Base-by-base conservation (phyloP, 441 rosid genomes). In the Populus hybrid region DNA sequence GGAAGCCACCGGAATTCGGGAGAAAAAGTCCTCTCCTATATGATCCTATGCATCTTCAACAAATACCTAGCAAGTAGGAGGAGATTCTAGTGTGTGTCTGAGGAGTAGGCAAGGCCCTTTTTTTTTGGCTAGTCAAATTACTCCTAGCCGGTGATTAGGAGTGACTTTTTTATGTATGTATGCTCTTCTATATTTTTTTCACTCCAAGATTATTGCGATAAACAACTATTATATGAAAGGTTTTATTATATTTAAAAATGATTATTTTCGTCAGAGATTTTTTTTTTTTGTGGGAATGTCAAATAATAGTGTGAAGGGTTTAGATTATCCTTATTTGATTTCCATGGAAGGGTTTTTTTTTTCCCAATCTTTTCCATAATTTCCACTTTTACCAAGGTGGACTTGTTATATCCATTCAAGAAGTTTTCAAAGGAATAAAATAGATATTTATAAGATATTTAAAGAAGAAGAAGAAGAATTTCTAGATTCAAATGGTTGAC, bases 31-130 rank as follows among this genome's bases (percentile, higher is more conserved):
- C 68, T 7, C 72, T 73, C 21, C 64, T 3, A 8, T 3, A 8
- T 59, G 64, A 21, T 77, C 76, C 74, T 75, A 50, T 75, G 77
- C 82, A n/a, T 1, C 53, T 10, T 36, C 67, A 20, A 32, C 4
- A 20, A 8, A 61, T 4, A 61, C 65, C 65, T 61, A n/a, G 21
- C 23, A 59, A 59, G 21, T 0, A 1, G 42, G 23, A 1, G 42
- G 23, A 65, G 26, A 6, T 61, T 24, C 36, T 74, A 14, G 1
- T 20, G 10, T 10, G 5, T 21, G 61, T 53, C 2, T 3, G 16
- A 46, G 18, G 59, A 50, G 59, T 1, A 16, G 59, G 59, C 12
- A 50, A 50, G 18, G 16, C 53, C n/a, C 20, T 1, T 0, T 3
- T 14, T 12, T 46, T 50, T 14, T 50, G 6, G 18, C 20, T 50